Conservation (phyloP, 192 early-diverging fungal species). For the Podochytrium sp. region DNA sequence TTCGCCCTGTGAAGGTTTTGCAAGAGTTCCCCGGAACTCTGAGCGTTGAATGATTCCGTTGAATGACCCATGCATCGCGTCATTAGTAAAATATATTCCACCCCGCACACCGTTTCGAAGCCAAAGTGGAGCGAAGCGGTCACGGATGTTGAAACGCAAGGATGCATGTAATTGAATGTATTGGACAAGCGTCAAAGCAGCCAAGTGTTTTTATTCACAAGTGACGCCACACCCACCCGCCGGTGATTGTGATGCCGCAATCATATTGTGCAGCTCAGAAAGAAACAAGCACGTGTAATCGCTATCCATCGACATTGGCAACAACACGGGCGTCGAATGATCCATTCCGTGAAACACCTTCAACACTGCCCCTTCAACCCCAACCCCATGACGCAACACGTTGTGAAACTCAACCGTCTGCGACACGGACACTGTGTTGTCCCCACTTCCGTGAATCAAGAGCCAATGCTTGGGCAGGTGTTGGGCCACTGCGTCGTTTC, state of each 20-base stretch:
- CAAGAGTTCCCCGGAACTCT: constrained; percentile 4
- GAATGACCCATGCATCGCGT: constrained; percentile 4
- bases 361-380: background rate
- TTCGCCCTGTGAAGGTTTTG: too few species aligned
- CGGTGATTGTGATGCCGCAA: background rate
- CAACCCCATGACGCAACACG: constrained; percentile 6
- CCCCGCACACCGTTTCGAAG: constrained; percentile 41
- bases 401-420: constrained; percentile 27
- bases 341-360: constrained; percentile 10
- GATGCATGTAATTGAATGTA: background rate
- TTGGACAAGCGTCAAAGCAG: constrained; percentile 35
- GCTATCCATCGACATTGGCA: constrained; percentile 9
- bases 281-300: constrained; percentile 1
- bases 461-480: constrained; percentile 32
- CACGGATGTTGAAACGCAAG: constrained; percentile 32
- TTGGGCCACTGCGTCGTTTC: background rate
- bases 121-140: constrained; percentile 41
- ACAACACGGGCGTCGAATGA: constrained; percentile 5
- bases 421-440: constrained; percentile 32
- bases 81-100: constrained; percentile 51
- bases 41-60: background rate
- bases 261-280: background rate
- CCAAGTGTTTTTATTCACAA: too few species aligned
- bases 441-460: constrained; percentile 32
- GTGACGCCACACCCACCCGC: too few species aligned